Base-by-base conservation (phyloP, 495 filamentous ascomycete genomes). In the Neurospora sp. region DNA sequence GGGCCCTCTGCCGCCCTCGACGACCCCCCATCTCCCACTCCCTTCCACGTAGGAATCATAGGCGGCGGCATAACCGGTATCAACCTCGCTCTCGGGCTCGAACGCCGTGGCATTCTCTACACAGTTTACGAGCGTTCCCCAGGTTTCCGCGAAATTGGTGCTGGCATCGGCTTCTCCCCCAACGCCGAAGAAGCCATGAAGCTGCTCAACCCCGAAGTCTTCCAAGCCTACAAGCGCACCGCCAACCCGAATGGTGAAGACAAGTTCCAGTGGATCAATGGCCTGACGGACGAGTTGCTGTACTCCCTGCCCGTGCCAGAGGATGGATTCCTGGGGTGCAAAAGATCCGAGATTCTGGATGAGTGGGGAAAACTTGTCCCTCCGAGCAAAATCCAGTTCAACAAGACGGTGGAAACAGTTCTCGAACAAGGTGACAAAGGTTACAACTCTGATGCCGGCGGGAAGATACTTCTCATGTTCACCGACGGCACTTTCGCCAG, bases 51-150 rank as follows among this genome's bases (percentile, higher is more conserved):
- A 70, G 88, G 88, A 71, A 88, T 91, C 69, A 78, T 90, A 61
- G 89, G 89, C 70, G 88, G 83, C 40, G 89, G 89, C 12, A 89
- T 91, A 68, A 85, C 87, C 1, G 89, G 89, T 22, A 81, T 90
- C 39, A 81, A 81, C 70, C 83, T 91, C 1, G 87, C 87, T 12
- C 78, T 86, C 1, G 88, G 84, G 22, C 83, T 90, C 8, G 82
- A 86, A 71, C 81, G 81, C n/a, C 87, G 87, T 74, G 74, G 77
- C 2, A 75, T 90, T 31, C 72, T 75, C 4, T 86, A 84, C 70
- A 82, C 82, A 4, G 79, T 91, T 45, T 90, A 89, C 75, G 89
- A 91, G 79, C 85, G 86, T 3, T 82, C 86, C 0, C 69, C 81
- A 0, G 78, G 74, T 2, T 87, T 89, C 77, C 79, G 81, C 14